Conservation (phyloP, 192 early-diverging fungal genomes). For the Entrophospora sp. region DNA sequence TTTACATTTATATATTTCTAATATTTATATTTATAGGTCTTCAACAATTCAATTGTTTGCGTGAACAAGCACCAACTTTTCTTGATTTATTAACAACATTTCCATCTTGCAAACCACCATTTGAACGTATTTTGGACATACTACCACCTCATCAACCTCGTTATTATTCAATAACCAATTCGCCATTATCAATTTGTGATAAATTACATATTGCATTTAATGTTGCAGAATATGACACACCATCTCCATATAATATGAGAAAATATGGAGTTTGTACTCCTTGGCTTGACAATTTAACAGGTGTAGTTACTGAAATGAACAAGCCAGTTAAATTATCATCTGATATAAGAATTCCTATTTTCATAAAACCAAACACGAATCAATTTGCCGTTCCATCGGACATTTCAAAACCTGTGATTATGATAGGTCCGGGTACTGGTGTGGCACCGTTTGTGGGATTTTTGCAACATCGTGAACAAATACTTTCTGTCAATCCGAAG, state of each 20-base stretch:
- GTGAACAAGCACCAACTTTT: constrained; percentile 59
- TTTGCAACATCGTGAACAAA: constrained; percentile 59
- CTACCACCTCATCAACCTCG: constrained; percentile 75
- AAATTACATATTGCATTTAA: constrained; percentile 79
- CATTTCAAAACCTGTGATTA: constrained; percentile 56
- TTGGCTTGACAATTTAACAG: constrained; percentile 67
- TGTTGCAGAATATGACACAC: constrained; percentile 60
- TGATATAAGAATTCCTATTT: constrained; percentile 36
- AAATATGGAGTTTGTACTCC: constrained; percentile 67
- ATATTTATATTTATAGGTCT: constrained; percentile 31
- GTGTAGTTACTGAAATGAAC: constrained; percentile 24
- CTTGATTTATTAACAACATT: constrained; percentile 77
- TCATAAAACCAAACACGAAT: constrained; percentile 46
- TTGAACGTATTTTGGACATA: constrained; percentile 65
- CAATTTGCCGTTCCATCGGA: constrained; percentile 62
- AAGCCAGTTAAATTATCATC: neutral
- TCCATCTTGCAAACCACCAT: constrained; percentile 61
- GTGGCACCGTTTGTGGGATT: constrained; percentile 92
- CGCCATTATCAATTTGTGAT: constrained; percentile 43
- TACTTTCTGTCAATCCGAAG: neutral
- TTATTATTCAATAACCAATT: constrained; percentile 78
- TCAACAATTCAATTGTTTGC: constrained; percentile 55
- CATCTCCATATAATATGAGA: constrained; percentile 31
- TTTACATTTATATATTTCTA: neutral
- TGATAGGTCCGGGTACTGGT: constrained; percentile 92